Base-by-base conservation (phyloP, 2,329 filamentous ascomycete genomes). In the Pseudocercospora vitis region DNA sequence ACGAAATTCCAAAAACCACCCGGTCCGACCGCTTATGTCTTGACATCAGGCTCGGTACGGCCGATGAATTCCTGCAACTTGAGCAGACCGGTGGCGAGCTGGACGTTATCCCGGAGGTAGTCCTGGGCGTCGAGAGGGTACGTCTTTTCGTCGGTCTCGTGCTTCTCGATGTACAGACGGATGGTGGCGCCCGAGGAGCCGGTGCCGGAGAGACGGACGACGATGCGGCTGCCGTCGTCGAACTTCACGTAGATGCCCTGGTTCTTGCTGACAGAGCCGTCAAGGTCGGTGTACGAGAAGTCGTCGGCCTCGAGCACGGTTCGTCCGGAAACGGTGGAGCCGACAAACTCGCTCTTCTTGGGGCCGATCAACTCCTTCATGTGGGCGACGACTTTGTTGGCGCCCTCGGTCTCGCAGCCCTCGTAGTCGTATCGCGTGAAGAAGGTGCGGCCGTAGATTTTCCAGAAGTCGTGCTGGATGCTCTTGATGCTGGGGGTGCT, bases 341-440 rank as follows among this genome's bases (percentile, higher is more conserved):
- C 91, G 49, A 96, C 78, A 66, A 97, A 96, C 64, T 89, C 82
- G 63, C 74, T 74, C 68, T 81, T 80, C 72, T 82, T 81, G 52
- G 76, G 77, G 32, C 84, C 84, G 66, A 96, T 89, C 62, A 95
- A 81, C 61, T 86, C 85, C 66, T 85, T 81, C 68, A 99, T 81
- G 67, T 89, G 85, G 52, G 83, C 86, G 40, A 96, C 87, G 55
- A 99, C 86, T 78, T 95, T 92, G 77, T 88, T 88, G 59, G 94
- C 94, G 33, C 89, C 91, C 7, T 92, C 90, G 42, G 86, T 87
- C 77, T 96, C 91, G 62, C 95, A 91, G 64, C 95, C 84, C 77
- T 99, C 94, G 76, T 96, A 99, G 76, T 99, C 94, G 76, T 97
- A 97, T 60, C 94, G 89, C 37, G 94, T 99, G 82, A 99, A 99